Evolutionary conservation across 2,329 filamentous ascomycete genomes (phyloP).

Genomic region (Aspergillus vadensis): DNA sequence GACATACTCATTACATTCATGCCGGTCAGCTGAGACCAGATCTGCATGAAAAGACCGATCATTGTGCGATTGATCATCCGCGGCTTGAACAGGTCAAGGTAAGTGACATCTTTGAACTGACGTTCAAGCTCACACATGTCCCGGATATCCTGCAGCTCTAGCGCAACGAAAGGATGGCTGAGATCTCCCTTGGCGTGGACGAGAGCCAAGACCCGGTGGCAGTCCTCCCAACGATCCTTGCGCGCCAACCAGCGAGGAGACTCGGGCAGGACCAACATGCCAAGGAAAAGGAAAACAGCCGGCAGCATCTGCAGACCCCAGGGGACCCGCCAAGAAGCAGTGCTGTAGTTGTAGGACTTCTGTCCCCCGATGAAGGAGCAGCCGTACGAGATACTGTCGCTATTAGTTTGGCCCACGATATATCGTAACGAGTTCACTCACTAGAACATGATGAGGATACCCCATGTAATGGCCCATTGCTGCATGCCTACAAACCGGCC

Average conservation of each 20-base stretch:
- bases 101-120: constrained; percentile 67
- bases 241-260: constrained; percentile 66
- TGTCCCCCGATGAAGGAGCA: constrained; percentile 60
- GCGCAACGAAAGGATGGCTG: constrained; percentile 65
- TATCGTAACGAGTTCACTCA: constrained; percentile 17
- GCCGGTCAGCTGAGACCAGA: constrained; percentile 74
- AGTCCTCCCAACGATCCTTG: constrained; percentile 61
- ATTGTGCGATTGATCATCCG: constrained; percentile 73
- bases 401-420: not conserved
- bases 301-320: constrained; percentile 68
- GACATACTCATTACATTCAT: constrained; percentile 68
- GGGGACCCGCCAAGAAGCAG: constrained; percentile 63
- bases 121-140: constrained; percentile 74
- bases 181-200: constrained; percentile 68
- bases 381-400: constrained; percentile 56
- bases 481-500: constrained; percentile 70
- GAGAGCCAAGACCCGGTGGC: constrained; percentile 52
- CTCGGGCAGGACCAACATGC: constrained; percentile 57
- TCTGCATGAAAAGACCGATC: constrained; percentile 71
- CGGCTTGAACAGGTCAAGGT: constrained; percentile 71
- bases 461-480: constrained; percentile 75
- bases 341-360: constrained; percentile 29
- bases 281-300: constrained; percentile 58
- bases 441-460: constrained; percentile 71
- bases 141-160: constrained; percentile 71